phyloP scores from a whole-genome alignment of 306 rosid species.

The Fragaria iinumae region DNA sequence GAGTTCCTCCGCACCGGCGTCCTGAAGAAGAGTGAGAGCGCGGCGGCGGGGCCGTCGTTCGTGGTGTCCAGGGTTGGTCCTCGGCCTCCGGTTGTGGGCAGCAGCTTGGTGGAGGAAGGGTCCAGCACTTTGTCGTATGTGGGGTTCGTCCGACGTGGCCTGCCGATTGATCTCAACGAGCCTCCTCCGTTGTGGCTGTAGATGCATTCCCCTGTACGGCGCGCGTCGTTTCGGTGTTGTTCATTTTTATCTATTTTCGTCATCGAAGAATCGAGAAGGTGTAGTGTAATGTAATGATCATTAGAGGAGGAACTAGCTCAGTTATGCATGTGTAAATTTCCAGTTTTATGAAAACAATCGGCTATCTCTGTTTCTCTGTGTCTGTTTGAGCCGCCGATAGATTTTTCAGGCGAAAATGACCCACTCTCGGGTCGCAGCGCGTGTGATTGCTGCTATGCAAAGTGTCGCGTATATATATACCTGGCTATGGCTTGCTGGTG shows the following conservation, averaged over 20 bases:
- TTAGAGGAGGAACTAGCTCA: background rate
- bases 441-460: no score
- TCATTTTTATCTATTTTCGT: background rate
- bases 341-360: background rate
- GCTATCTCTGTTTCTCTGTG: no score
- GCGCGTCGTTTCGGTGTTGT: background rate
- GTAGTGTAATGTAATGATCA: background rate
- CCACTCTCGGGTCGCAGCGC: no score
- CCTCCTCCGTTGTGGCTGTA: slow-evolving; percentile 91
- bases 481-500: no score
- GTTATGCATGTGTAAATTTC: background rate
- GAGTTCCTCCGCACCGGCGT: slow-evolving; percentile 64
- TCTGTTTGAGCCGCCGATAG: no score
- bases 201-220: background rate
- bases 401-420: no score
- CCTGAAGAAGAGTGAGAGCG: slow-evolving; percentile 14
- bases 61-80: background rate
- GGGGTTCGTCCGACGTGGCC: slow-evolving; percentile 71
- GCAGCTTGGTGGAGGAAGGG: slow-evolving; percentile 7
- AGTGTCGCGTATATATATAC: no score
- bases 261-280: background rate
- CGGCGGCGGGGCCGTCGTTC: background rate
- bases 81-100: background rate
- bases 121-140: slow-evolving; percentile 54
- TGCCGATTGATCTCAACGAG: slow-evolving; percentile 81